Conservation (phyloP, 2,329 filamentous ascomycete genomes). For the Aspergillus pseudonomiae region DNA sequence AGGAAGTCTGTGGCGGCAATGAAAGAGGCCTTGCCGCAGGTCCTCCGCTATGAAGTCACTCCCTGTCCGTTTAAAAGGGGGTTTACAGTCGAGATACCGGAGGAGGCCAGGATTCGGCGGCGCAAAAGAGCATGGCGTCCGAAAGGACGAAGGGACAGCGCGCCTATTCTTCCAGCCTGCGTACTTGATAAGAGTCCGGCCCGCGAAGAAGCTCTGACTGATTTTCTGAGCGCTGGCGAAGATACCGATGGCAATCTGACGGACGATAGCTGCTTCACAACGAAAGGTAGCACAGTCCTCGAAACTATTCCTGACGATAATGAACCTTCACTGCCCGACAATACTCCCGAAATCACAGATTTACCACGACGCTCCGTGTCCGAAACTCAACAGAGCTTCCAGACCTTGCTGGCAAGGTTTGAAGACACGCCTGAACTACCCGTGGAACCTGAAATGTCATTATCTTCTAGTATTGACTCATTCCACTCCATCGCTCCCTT, state of each 20-base stretch:
- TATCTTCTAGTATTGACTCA: constrained; percentile 46
- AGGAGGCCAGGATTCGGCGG: constrained; percentile 65
- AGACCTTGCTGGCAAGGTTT: constrained; percentile 43
- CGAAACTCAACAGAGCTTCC: constrained; percentile 37
- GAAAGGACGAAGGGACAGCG: constrained; percentile 50
- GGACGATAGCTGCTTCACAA: constrained; percentile 33
- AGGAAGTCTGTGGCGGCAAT: constrained; percentile 66
- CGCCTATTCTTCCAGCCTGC: constrained; percentile 22
- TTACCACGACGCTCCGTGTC: constrained; percentile 27
- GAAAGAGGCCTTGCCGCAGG: constrained; percentile 68
- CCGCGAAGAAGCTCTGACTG: constrained; percentile 21
- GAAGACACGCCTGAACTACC: constrained; percentile 34
- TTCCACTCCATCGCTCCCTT: constrained; percentile 43
- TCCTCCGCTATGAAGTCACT: constrained; percentile 85
- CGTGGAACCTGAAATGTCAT: constrained; percentile 30
- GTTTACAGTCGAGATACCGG: constrained; percentile 74
- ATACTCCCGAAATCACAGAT: constrained; percentile 15
- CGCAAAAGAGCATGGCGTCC: constrained; percentile 72
- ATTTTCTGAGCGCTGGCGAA: constrained; percentile 34
- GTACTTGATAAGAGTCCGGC: constrained; percentile 19
- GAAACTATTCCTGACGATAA: constrained; percentile 28
- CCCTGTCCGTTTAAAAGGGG: constrained; percentile 79
- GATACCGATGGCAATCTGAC: constrained; percentile 38
- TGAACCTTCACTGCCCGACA: constrained; percentile 15
- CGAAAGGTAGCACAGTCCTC: constrained; percentile 25